Base-by-base conservation (phyloP, 352 stramenopile species). In the Globisporangium parvum region DNA sequence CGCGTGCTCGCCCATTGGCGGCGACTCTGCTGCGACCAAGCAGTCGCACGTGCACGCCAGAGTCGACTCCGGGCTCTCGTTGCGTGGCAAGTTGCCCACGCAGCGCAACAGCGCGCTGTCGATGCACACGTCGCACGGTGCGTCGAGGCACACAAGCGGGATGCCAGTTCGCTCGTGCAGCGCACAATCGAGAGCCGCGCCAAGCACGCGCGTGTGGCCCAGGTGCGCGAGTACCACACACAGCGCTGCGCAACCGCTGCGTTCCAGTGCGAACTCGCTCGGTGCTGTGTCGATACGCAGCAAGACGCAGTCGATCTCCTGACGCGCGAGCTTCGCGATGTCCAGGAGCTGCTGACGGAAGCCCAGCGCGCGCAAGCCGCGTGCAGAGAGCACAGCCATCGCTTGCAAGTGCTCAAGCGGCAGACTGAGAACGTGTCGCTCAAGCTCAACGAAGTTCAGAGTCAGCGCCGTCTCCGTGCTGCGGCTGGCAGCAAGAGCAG, bases 391-490 rank as follows among this genome's bases (percentile, higher is more conserved):
- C 53, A 65, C 20, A 63, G 61, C 18, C 58, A 59, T 15, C 63
- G 73, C 18, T 44, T 83, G 41, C 69, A 78, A 2, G 24, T 70
- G 18, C 37, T 78, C 48, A 83, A 87, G 50, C 59, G 72, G 20
- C 67, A 87, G 40, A 79, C 82, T 11, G 72, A 87, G 57, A 78
- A 78, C 41, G 60, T 63, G 9, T 71, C 62, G 5, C 63, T 87
- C 26, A 77, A 73, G 44, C 50, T 84, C 51, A 85, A 81, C 17
- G 67, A 67, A 3, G 28, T 73, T 12, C 31, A 37, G 31, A 37
- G 31, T 12, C 31, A 37, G 31, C 31, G 31, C 31, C 31, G 31
- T 12, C 31, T 37, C 31, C 5, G 8, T 1, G 8, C 31, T 37
- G 31, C 6, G 31, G 0, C 31, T 37, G 6, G 31, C 31, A 37